phyloP scores from a whole-genome alignment of 2,329 filamentous ascomycete genomes.

The Cytospora chrysosperma region DNA sequence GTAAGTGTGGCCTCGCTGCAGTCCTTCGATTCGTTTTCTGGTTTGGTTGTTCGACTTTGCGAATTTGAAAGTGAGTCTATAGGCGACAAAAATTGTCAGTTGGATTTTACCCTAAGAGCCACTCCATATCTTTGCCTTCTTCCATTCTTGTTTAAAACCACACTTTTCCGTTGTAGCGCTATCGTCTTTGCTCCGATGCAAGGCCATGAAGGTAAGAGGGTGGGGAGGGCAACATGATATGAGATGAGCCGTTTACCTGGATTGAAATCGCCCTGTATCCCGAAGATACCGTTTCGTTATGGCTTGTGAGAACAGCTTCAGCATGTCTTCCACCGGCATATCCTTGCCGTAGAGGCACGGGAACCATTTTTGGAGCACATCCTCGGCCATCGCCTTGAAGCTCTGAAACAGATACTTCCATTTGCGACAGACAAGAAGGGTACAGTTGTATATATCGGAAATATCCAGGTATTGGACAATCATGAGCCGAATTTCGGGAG shows the following conservation, averaged over 20 bases:
- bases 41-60: background rate
- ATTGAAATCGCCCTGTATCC: conserved; percentile 1
- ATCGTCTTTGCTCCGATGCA: no score
- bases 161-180: no score
- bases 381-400: background rate
- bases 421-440: conserved; percentile 6
- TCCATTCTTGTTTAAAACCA: no score
- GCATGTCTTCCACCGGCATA: background rate
- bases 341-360: background rate
- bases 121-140: no score
- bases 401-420: conserved; percentile 4
- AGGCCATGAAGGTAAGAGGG: no score
- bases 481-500: conserved; percentile 10
- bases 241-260: background rate
- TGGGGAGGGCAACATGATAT: no score
- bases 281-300: conserved; percentile 3
- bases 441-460: conserved; percentile 3
- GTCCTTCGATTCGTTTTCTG: background rate
- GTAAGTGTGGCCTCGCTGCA: conserved; percentile 2
- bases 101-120: no score
- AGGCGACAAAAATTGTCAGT: background rate
- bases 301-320: background rate
- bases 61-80: background rate
- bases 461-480: conserved; percentile 4
- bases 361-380: conserved; percentile 1